Percentiles rank a stretch among this genome's conserved stretches.
Evolutionary conservation across 139 green algal species (phyloP).

Genomic region (Closterium sp.): DNA sequence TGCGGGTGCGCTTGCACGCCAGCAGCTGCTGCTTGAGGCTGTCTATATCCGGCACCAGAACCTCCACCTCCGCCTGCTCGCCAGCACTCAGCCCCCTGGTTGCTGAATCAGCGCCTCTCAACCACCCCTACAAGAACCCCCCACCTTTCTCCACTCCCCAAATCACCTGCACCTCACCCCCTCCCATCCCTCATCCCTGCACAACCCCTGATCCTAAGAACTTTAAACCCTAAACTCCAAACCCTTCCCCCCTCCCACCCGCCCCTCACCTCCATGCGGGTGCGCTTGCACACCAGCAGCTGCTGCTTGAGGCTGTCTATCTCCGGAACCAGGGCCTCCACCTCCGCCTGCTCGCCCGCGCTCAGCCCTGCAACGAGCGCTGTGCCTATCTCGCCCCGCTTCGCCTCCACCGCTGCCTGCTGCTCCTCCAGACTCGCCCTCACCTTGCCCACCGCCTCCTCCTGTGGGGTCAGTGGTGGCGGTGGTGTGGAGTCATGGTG

Average conservation of each 20-base stretch:
- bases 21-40: slow-evolving; percentile 40
- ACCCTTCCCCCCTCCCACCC: not conserved
- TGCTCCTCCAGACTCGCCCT: slow-evolving; percentile 38
- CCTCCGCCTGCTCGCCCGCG: slow-evolving; percentile 64
- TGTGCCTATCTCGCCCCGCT: slow-evolving; percentile 63
- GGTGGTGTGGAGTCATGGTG: not conserved
- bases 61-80: slow-evolving; percentile 68
- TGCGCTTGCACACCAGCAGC: not conserved
- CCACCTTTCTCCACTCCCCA: not conserved
- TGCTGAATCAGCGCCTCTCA: not conserved
- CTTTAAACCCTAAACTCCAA: not conserved
- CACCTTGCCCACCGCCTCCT: not conserved
- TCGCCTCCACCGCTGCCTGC: slow-evolving; percentile 31
- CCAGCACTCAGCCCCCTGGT: slow-evolving; percentile 55
- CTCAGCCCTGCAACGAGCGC: slow-evolving; percentile 64
- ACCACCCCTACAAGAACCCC: not conserved
- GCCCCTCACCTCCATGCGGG: slow-evolving; percentile 24
- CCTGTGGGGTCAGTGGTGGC: not conserved
- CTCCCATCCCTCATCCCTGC: not conserved
- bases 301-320: slow-evolving; percentile 47
- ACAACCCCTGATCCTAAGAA: not conserved
- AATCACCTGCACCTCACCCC: not conserved
- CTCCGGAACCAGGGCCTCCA: slow-evolving; percentile 57
- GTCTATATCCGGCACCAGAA: slow-evolving; percentile 54
- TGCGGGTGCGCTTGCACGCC: not conserved